Conservation (phyloP, 352 stramenopile genomes). For the Globisporangium alternatum region DNA sequence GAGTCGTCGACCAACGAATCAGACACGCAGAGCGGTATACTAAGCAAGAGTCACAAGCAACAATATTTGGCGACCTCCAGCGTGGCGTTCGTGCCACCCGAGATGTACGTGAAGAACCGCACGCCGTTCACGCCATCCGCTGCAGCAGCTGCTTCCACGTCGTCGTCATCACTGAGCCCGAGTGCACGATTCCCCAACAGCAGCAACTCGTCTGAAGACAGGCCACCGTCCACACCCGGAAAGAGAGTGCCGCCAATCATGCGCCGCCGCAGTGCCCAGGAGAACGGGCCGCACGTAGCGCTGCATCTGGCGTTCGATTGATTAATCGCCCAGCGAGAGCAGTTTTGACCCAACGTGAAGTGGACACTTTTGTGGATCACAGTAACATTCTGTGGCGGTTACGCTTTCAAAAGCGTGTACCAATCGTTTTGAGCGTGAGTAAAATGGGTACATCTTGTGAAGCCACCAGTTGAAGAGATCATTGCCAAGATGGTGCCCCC, state of each 20-base stretch:
- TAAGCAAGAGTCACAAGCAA: conserved; percentile 2
- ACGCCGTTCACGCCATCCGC: conserved; percentile 20
- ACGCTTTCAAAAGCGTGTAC: conserved; percentile 3
- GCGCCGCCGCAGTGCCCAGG: conserved; percentile 3
- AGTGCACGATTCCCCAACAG: background rate
- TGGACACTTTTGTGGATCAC: conserved; percentile 3
- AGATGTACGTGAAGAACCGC: conserved; percentile 46
- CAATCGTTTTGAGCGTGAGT: background rate
- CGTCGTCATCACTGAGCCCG: background rate
- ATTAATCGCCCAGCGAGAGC: background rate
- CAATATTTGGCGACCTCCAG: background rate
- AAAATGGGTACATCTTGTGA: conserved; percentile 1
- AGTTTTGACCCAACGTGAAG: background rate
- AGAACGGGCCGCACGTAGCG: background rate
- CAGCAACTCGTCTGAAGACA: background rate
- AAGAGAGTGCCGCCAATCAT: conserved; percentile 9
- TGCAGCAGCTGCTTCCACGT: conserved; percentile 3
- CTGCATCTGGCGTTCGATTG: background rate
- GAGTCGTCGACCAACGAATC: background rate
- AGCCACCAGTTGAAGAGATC: background rate
- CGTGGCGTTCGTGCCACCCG: conserved; percentile 33
- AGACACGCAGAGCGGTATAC: background rate
- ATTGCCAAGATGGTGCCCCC: background rate
- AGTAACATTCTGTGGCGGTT: conserved; percentile 7
- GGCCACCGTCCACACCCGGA: background rate